Evolutionary conservation across 2,329 filamentous ascomycete genomes (phyloP).

Genomic region (Zelopaecilomyces penicillatus): DNA sequence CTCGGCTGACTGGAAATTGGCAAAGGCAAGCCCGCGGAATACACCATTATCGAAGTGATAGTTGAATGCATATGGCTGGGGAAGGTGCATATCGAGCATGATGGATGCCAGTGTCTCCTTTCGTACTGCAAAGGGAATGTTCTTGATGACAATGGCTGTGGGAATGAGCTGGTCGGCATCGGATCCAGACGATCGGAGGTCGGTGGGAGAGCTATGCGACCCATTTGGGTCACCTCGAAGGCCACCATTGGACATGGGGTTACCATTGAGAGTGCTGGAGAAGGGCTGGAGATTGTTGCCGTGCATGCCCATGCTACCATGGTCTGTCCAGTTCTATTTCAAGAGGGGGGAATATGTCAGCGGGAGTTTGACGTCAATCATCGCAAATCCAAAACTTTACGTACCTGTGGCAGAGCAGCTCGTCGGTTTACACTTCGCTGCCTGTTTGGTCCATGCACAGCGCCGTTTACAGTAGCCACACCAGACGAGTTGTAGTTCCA

Average conservation of each 20-base stretch:
- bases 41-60: slow-evolving; percentile 99
- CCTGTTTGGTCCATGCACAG: slow-evolving; percentile 55
- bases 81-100: slow-evolving; percentile 91
- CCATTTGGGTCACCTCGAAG: slow-evolving; percentile 36
- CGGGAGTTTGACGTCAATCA: background rate
- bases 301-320: slow-evolving; percentile 34
- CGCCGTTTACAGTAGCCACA: slow-evolving; percentile 54
- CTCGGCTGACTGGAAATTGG: slow-evolving; percentile 93
- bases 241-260: slow-evolving; percentile 30
- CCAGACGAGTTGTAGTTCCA: slow-evolving; percentile 69
- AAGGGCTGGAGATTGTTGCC: slow-evolving; percentile 27
- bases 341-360: background rate
- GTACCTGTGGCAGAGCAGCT: slow-evolving; percentile 64
- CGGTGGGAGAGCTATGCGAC: slow-evolving; percentile 30
- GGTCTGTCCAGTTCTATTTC: slow-evolving; percentile 44
- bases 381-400: slow-evolving; percentile 23
- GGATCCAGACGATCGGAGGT: slow-evolving; percentile 33
- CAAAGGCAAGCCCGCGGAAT: slow-evolving; percentile 91
- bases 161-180: slow-evolving; percentile 86
- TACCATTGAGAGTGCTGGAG: slow-evolving; percentile 25
- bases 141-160: slow-evolving; percentile 98
- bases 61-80: slow-evolving; percentile 96
- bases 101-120: slow-evolving; percentile 89
- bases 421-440: slow-evolving; percentile 46
- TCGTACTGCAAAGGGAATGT: slow-evolving; percentile 96